Conservation (phyloP, 202 grass and related monocot species). For the Sporobolus alterniflorus region DNA sequence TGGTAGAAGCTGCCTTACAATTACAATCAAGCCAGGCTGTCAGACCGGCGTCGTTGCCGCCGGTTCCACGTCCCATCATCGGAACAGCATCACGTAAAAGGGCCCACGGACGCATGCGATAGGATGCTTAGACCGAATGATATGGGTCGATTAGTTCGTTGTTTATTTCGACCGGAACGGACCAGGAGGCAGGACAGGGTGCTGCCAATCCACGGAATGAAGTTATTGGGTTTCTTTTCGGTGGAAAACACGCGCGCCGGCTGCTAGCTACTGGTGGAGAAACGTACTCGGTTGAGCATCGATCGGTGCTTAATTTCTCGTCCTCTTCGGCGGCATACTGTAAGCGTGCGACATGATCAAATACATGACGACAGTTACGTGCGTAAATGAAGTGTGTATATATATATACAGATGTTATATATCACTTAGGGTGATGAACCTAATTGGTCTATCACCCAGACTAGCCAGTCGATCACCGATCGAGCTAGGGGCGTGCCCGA, state of each 20-base stretch:
- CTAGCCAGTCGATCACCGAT: too few relatives aligned
- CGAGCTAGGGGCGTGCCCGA: too few relatives aligned
- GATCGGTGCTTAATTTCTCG: too few relatives aligned
- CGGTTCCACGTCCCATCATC: constrained; percentile 27
- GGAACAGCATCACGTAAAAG: not conserved
- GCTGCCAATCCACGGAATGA: constrained; percentile 51
- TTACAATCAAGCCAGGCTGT: not conserved
- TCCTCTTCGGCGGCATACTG: not conserved
- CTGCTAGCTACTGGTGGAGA: not conserved
- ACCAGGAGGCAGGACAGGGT: too few relatives aligned
- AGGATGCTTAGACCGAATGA: not conserved
- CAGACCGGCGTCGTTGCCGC: constrained; percentile 2
- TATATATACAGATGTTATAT: too few relatives aligned
- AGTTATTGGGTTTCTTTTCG: constrained; percentile 9
- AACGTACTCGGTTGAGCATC: not conserved
- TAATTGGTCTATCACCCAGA: too few relatives aligned
- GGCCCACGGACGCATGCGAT: constrained; percentile 23
- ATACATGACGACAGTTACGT: not conserved
- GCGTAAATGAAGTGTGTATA: not conserved
- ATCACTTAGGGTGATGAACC: too few relatives aligned
- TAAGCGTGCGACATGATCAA: constrained; percentile 12
- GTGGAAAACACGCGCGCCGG: constrained; percentile 10
- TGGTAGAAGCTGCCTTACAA: too few relatives aligned
- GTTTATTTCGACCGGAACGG: not conserved
- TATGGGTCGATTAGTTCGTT: constrained; percentile 21